These are phyloP conservation scores for Heimioporus retisporus DNA, from an alignment of 1,284 basidiomycete species.

Conservation along the genomic window DNA sequence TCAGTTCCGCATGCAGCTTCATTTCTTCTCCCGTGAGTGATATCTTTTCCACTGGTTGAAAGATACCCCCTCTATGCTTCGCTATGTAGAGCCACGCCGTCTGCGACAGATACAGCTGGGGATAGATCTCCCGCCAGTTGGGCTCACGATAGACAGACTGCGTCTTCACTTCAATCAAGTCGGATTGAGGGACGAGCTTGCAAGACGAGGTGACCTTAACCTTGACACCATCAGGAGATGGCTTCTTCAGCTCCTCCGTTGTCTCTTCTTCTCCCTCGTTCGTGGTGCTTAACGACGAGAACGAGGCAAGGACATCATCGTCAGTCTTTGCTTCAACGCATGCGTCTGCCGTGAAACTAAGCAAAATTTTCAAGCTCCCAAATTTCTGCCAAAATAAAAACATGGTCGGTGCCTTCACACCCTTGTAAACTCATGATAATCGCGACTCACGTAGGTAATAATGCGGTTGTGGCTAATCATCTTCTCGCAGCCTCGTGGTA, in stretches of 20 bases:
- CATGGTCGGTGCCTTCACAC: not conserved
- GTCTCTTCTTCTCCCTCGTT: not conserved
- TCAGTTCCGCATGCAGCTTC: conserved; percentile 30
- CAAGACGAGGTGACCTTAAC: conserved; percentile 26
- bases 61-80: conserved; percentile 44
- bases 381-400: conserved; percentile 41
- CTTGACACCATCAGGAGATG: conserved; percentile 16
- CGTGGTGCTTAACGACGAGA: conserved; percentile 37
- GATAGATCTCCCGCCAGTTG: conserved; percentile 52
- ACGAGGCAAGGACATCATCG: conserved; percentile 32
- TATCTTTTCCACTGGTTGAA: conserved; percentile 41
- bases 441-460: conserved; percentile 48
- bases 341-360: conserved; percentile 47
- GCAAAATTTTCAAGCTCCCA: conserved; percentile 42
- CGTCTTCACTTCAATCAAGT: conserved; percentile 54
- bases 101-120: conserved; percentile 54
- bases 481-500: conserved; percentile 41
- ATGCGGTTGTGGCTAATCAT: conserved; percentile 49
- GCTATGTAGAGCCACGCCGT: conserved; percentile 50
- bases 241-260: conserved; percentile 4
- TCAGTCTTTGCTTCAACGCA: conserved; percentile 29
- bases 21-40: conserved; percentile 36
- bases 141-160: conserved; percentile 36
- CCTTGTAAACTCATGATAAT: not conserved
- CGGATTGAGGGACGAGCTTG: conserved; percentile 44